Conservation (phyloP, 768 basidiomycete genomes). For the Polyporus arcularius region DNA sequence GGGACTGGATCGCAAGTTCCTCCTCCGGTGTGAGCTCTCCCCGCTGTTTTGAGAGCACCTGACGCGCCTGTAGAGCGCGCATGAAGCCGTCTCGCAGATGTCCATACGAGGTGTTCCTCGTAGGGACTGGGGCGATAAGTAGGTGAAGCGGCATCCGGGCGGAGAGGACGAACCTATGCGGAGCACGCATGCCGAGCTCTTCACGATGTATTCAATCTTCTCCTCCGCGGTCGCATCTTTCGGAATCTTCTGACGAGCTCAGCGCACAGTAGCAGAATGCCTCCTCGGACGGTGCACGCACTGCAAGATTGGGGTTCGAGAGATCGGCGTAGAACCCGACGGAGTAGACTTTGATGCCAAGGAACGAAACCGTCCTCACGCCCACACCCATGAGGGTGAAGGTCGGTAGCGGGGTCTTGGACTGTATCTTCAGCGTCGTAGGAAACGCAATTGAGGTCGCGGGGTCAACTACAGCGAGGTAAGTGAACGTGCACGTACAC, state of each 20-base stretch:
- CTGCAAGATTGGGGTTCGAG: slow-evolving; percentile 59
- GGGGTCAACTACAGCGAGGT: slow-evolving; percentile 55
- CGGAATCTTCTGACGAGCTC: slow-evolving; percentile 46
- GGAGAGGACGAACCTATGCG: slow-evolving; percentile 58
- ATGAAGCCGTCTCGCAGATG: slow-evolving; percentile 86
- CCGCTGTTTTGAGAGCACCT: slow-evolving; percentile 51
- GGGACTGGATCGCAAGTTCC: slow-evolving; percentile 56
- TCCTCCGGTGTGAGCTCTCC: slow-evolving; percentile 60
- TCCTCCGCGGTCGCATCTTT: slow-evolving; percentile 59
- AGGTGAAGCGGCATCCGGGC: background rate
- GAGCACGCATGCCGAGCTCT: slow-evolving; percentile 68
- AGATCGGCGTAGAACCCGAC: slow-evolving; percentile 90
- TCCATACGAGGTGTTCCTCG: slow-evolving; percentile 71
- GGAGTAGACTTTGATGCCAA: slow-evolving; percentile 86
- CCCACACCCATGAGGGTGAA: slow-evolving; percentile 82
- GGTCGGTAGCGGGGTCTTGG: slow-evolving; percentile 59
- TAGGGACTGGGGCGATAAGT: slow-evolving; percentile 57
- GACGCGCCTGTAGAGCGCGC: slow-evolving; percentile 65
- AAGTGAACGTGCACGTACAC: background rate
- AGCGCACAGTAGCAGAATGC: background rate
- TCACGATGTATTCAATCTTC: slow-evolving; percentile 68
- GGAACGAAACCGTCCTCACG: slow-evolving; percentile 86
- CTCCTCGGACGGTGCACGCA: slow-evolving; percentile 28
- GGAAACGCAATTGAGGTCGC: slow-evolving; percentile 78
- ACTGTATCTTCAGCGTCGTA: slow-evolving; percentile 59